Evolutionary conservation across 164 flowering plant species (phyloP).

Genomic region (Vitis rupestris): DNA sequence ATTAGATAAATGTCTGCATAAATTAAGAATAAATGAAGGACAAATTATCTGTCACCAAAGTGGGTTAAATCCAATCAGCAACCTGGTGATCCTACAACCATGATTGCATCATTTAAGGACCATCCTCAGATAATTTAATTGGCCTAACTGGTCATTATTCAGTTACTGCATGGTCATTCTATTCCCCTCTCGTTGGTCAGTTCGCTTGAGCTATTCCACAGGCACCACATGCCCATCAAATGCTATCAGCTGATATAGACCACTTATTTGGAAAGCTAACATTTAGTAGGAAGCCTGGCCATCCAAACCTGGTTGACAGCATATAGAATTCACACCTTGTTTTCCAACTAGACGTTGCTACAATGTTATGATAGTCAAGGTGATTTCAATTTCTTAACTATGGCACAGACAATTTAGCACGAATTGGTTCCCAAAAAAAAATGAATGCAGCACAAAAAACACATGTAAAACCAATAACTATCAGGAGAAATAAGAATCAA

Average conservation of each 20-base stretch:
- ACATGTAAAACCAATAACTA: background rate
- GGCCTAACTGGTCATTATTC: background rate
- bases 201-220: background rate
- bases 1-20: no score
- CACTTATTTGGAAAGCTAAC: background rate
- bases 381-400: no score
- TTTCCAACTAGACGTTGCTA: no score
- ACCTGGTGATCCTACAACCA: no score
- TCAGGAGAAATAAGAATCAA: no score
- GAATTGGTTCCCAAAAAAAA: background rate
- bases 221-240: background rate
- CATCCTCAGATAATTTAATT: background rate
- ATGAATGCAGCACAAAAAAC: no score
- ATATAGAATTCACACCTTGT: background rate
- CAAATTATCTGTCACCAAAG: no score
- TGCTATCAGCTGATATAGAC: background rate
- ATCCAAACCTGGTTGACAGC: background rate
- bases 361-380: no score
- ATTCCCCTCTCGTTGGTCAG: background rate
- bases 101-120: no score
- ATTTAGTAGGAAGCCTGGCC: background rate
- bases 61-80: no score
- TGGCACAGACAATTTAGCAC: background rate
- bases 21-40: no score
- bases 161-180: background rate